Evolutionary conservation across 176 grass and related monocot genomes (phyloP).

Genomic region (Ensete ventricosum): DNA sequence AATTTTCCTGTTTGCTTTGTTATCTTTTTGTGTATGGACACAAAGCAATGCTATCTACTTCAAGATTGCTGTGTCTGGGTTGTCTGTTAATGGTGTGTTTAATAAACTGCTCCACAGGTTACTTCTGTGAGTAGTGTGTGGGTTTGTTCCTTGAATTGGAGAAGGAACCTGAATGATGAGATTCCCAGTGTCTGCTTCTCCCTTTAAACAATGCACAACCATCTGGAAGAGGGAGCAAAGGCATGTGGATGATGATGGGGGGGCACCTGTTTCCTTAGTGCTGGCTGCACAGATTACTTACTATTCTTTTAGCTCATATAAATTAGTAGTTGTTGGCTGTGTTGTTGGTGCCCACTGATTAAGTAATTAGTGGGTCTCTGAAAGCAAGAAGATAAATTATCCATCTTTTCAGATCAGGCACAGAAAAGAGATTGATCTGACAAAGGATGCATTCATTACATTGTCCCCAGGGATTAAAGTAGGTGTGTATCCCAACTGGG

Average conservation of each 20-base stretch:
- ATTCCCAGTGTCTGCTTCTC: conserved; percentile 53
- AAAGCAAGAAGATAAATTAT: too few species aligned
- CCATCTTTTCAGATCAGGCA: too few species aligned
- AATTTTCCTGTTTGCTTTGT: not conserved
- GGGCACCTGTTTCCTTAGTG: conserved; percentile 49
- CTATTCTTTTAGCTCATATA: too few species aligned
- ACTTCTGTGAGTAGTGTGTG: not conserved
- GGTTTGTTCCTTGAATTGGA: not conserved
- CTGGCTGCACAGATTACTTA: too few species aligned
- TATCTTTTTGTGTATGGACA: not conserved
- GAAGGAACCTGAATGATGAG: conserved; percentile 19
- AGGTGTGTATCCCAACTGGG: too few species aligned
- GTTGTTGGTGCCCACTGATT: too few species aligned
- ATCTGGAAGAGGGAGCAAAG: conserved; percentile 48
- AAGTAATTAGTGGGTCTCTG: too few species aligned
- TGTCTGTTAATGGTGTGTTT: not conserved
- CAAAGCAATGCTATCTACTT: not conserved
- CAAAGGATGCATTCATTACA: too few species aligned
- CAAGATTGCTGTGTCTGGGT: not conserved
- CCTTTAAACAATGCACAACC: conserved; percentile 35
- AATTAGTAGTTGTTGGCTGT: too few species aligned
- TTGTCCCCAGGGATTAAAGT: too few species aligned
- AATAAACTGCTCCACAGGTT: not conserved
- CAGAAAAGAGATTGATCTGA: too few species aligned
- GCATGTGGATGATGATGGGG: conserved; percentile 78